A percentile compares a stretch with the other conserved stretches of the same genome.
Evolutionary conservation across 768 basidiomycete species (phyloP).

Genomic region (Hygrocybe coccinea): DNA sequence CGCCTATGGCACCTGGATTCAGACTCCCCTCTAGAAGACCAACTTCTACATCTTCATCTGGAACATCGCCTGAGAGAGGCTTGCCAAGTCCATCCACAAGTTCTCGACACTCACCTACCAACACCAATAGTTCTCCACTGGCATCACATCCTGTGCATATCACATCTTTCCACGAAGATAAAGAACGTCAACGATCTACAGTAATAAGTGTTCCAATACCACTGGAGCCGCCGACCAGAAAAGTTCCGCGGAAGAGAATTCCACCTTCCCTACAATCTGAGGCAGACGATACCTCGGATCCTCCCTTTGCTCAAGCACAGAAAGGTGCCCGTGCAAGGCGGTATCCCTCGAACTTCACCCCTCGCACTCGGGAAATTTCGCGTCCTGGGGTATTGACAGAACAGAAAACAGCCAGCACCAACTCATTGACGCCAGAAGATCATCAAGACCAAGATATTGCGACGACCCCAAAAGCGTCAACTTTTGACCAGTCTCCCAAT

Average conservation of each 20-base stretch:
- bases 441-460: slow-evolving; percentile 46
- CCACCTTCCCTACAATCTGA: slow-evolving; percentile 25
- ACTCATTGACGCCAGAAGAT: slow-evolving; percentile 50
- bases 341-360: slow-evolving; percentile 41
- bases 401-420: slow-evolving; percentile 40
- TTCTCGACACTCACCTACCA: slow-evolving; percentile 9
- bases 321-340: too few relatives aligned
- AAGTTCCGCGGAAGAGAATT: slow-evolving; percentile 36
- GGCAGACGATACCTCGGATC: slow-evolving; percentile 47
- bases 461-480: slow-evolving; percentile 53
- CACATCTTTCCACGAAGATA: background rate
- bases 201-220: background rate
- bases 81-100: slow-evolving; percentile 30
- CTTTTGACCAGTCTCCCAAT: slow-evolving; percentile 39
- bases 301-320: slow-evolving; percentile 36
- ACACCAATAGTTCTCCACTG: background rate
- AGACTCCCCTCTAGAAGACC: slow-evolving; percentile 36
- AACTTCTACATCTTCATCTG: slow-evolving; percentile 38
- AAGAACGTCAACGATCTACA: background rate
- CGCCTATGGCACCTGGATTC: slow-evolving; percentile 63
- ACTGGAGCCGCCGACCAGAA: slow-evolving; percentile 23
- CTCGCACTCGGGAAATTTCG: slow-evolving; percentile 40
- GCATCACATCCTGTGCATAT: background rate
- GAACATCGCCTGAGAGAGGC: slow-evolving; percentile 37
- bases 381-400: slow-evolving; percentile 23